Evolutionary conservation across 179 eudicot species (phyloP).

Genomic region (Nepenthes alata): DNA sequence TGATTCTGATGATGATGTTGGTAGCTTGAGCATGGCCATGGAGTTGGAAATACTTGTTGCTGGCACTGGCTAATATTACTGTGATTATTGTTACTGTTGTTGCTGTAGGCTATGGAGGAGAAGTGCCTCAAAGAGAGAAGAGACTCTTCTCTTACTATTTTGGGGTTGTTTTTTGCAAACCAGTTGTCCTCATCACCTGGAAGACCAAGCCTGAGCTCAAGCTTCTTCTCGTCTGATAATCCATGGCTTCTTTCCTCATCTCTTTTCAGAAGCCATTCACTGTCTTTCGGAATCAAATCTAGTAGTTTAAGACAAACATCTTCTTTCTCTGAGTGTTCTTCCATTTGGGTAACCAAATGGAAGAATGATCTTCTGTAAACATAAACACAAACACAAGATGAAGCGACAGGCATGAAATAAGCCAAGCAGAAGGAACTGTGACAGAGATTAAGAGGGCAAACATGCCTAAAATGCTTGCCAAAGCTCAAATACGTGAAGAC

Average conservation of each 20-base stretch:
- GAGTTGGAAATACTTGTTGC: too few species aligned
- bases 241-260: constrained; percentile 12
- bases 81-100: too few species aligned
- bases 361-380: not conserved
- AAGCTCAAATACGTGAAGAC: constrained; percentile 20
- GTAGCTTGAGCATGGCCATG: too few species aligned
- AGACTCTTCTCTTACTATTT: constrained; percentile 13
- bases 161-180: constrained; percentile 7
- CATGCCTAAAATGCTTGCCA: constrained; percentile 10
- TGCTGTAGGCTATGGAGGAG: not conserved
- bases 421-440: not conserved
- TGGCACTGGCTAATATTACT: too few species aligned
- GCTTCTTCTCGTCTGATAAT: constrained; percentile 43
- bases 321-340: constrained; percentile 6
- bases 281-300: constrained; percentile 35
- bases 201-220: constrained; percentile 77
- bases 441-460: not conserved
- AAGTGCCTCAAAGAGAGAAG: constrained; percentile 26
- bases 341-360: constrained; percentile 11
- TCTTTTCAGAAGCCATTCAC: constrained; percentile 11
- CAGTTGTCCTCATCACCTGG: constrained; percentile 33
- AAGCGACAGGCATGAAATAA: not conserved
- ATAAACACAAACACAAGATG: not conserved
- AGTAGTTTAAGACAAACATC: constrained; percentile 25
- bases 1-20: not conserved